These are phyloP conservation scores for Penicillium sp. DNA, from an alignment of 2,329 filamentous ascomycete genomes.

Conservation along the genomic window DNA sequence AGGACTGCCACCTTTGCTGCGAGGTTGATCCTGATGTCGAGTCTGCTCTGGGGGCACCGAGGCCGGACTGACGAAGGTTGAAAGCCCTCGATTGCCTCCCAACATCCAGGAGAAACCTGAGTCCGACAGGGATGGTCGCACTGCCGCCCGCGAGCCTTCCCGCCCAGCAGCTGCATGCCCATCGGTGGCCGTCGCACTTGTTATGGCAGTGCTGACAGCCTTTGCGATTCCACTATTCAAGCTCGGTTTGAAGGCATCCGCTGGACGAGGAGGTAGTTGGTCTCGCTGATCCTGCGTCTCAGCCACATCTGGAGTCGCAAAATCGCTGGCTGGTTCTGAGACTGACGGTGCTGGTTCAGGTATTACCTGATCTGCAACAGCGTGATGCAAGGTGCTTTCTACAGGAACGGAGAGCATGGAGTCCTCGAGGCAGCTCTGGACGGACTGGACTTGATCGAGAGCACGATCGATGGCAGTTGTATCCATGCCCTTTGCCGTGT, in stretches of 20 bases:
- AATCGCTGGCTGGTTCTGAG: constrained; percentile 3
- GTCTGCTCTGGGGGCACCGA: constrained; percentile 51
- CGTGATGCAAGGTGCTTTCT: constrained; percentile 11
- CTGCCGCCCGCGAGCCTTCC: constrained; percentile 29
- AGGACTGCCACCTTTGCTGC: constrained; percentile 37
- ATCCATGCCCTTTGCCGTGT: constrained; percentile 31
- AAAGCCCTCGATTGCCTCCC: constrained; percentile 49
- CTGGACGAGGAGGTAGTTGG: constrained; percentile 2
- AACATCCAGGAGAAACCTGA: constrained; percentile 57
- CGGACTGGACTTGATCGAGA: constrained; percentile 47
- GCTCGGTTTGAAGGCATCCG: constrained; percentile 16
- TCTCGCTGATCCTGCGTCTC: constrained; percentile 11
- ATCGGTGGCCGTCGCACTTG: constrained; percentile 11
- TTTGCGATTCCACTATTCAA: constrained; percentile 16
- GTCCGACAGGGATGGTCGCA: constrained; percentile 49
- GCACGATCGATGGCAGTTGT: constrained; percentile 35
- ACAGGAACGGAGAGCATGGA: constrained; percentile 41
- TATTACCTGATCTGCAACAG: constrained; percentile 11
- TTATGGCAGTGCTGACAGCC: constrained; percentile 13
- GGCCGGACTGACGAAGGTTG: constrained; percentile 51
- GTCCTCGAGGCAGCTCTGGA: constrained; percentile 49
- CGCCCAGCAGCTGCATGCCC: constrained; percentile 21
- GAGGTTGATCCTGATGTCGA: constrained; percentile 37
- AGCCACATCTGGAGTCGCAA: constrained; percentile 4
- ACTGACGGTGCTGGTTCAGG: not conserved